Evolutionary conservation across 352 stramenopile genomes (phyloP).

Genomic region (Pilasporangium apinafurcum): DNA sequence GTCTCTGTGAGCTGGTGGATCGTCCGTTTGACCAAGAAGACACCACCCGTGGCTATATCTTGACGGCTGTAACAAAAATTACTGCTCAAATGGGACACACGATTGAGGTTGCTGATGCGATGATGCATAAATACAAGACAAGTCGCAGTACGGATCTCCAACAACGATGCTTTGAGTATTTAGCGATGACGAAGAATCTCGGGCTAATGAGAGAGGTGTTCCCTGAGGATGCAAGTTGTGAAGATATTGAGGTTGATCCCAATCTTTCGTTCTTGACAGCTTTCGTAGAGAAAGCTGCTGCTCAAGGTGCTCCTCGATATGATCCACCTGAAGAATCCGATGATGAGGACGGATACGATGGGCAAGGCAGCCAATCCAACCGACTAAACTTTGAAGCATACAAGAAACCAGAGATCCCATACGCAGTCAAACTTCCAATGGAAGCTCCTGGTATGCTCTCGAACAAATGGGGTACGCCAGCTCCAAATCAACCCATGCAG

Average conservation of each 20-base stretch:
- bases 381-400: slow-evolving; percentile 86
- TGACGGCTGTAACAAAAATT: slow-evolving; percentile 98
- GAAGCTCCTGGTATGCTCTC: slow-evolving; percentile 38
- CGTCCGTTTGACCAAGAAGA: slow-evolving; percentile 82
- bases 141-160: slow-evolving; percentile 96
- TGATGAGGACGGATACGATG: slow-evolving; percentile 89
- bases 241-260: slow-evolving; percentile 94
- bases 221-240: slow-evolving; percentile 95
- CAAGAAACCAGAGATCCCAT: slow-evolving; percentile 88
- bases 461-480: slow-evolving; percentile 60
- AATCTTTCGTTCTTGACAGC: slow-evolving; percentile 94
- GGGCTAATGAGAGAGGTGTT: slow-evolving; percentile 89
- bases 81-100: slow-evolving; percentile 93
- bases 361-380: slow-evolving; percentile 49
- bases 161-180: slow-evolving; percentile 98
- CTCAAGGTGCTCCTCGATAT: slow-evolving; percentile 92
- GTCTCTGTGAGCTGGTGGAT: slow-evolving; percentile 92
- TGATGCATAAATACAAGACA: slow-evolving; percentile 97
- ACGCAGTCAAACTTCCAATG: slow-evolving; percentile 66
- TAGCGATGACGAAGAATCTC: slow-evolving; percentile 91
- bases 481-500: slow-evolving; percentile 7
- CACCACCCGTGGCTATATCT: slow-evolving; percentile 93
- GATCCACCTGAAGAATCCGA: slow-evolving; percentile 94
- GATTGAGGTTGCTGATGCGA: slow-evolving; percentile 82
- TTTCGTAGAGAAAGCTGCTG: slow-evolving; percentile 91